Evolutionary conservation across 352 stramenopile genomes (phyloP).

Genomic region (Pythium rishiriense): DNA sequence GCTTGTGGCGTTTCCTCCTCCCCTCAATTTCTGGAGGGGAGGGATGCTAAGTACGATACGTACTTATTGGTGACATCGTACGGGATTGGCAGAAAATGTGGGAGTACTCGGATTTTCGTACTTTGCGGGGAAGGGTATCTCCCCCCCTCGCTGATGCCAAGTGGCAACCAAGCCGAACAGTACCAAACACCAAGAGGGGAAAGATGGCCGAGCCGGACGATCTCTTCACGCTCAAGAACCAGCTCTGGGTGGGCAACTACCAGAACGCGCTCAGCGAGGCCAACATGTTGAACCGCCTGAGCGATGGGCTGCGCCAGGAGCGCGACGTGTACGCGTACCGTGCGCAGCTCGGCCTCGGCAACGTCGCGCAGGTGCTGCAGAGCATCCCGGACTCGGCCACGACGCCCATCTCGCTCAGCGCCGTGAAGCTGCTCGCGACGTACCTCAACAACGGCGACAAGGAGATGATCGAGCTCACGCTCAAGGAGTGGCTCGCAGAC

Average conservation of each 20-base stretch:
- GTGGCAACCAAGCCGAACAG: conserved; percentile 14
- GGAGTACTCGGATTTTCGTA: conserved; percentile 1
- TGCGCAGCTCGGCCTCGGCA: conserved; percentile 88
- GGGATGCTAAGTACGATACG: conserved; percentile 8
- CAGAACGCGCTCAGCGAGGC: conserved; percentile 92
- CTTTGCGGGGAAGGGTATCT: conserved; percentile 3
- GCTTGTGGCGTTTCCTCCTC: conserved; percentile 17
- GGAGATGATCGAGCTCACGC: conserved; percentile 89
- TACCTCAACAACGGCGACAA: conserved; percentile 77
- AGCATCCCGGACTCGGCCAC: conserved; percentile 77
- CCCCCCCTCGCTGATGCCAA: conserved; percentile 8
- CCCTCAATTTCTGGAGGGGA: not conserved
- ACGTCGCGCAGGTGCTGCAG: conserved; percentile 88
- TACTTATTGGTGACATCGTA: not conserved
- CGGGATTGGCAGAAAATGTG: not conserved
- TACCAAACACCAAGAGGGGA: not conserved
- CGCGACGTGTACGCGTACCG: conserved; percentile 95
- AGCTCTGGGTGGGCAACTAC: conserved; percentile 97
- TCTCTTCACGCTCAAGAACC: conserved; percentile 97
- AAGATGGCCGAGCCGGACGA: conserved; percentile 95
- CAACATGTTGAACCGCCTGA: conserved; percentile 85
- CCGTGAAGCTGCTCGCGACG: conserved; percentile 85
- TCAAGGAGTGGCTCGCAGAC: conserved; percentile 91
- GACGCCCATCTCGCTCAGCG: conserved; percentile 73
- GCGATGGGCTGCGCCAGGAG: conserved; percentile 85